These are phyloP conservation scores for Heteromeles arbutifolia DNA, from an alignment of 306 rosid genomes.

Conservation along the genomic window DNA sequence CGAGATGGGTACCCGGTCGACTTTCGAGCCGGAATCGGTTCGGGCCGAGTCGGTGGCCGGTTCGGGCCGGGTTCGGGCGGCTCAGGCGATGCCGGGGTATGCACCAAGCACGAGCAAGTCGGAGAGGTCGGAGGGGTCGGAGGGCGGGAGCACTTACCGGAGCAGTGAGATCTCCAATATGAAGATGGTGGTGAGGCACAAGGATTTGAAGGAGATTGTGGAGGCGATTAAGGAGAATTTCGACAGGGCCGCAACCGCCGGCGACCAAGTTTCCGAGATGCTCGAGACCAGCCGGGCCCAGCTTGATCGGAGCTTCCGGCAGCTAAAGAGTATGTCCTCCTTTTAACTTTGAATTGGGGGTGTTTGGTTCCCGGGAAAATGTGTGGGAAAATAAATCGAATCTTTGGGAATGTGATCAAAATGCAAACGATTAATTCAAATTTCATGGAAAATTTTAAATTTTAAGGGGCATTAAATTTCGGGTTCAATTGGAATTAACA, in stretches of 20 bases:
- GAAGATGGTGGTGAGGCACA: slow-evolving; percentile 90
- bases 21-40: slow-evolving; percentile 49
- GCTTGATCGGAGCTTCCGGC: slow-evolving; percentile 79
- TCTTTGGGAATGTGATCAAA: background rate
- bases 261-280: slow-evolving; percentile 77
- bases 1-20: slow-evolving; percentile 58
- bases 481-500: background rate
- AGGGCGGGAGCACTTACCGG: slow-evolving; percentile 31
- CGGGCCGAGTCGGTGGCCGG: slow-evolving; percentile 33
- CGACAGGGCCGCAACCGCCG: slow-evolving; percentile 71
- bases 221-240: slow-evolving; percentile 76
- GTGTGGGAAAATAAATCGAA: background rate
- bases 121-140: slow-evolving; percentile 29
- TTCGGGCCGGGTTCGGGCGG: background rate
- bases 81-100: slow-evolving; percentile 12
- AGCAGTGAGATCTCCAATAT: slow-evolving; percentile 50
- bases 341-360: background rate
- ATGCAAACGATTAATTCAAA: background rate
- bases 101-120: slow-evolving; percentile 24
- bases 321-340: slow-evolving; percentile 64
- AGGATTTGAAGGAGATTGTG: slow-evolving; percentile 82
- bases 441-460: background rate
- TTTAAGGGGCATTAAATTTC: background rate
- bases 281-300: slow-evolving; percentile 81
- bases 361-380: slow-evolving; percentile 7